A percentile compares a stretch with the other conserved stretches of the same genome.
These are phyloP conservation scores for Lipomyces yamadae DNA, from an alignment of 805 yeast species.

Conservation along the genomic window DNA sequence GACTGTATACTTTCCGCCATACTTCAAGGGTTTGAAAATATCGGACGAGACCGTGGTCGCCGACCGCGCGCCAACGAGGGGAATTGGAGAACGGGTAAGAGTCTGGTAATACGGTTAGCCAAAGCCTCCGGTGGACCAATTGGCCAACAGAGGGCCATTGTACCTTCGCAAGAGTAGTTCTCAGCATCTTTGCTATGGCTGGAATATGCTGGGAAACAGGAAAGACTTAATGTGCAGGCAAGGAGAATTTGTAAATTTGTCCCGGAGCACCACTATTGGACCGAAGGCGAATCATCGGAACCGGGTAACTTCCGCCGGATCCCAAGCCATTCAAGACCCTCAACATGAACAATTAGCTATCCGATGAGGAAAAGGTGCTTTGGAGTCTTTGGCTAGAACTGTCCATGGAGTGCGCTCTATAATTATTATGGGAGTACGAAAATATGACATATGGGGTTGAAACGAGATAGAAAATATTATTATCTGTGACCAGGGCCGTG, in stretches of 20 bases:
- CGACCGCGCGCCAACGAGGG: constrained; percentile 40
- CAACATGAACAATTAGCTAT: not conserved
- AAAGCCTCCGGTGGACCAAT: not conserved
- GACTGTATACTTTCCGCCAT: constrained; percentile 93
- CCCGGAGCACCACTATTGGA: not conserved
- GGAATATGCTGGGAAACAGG: not conserved
- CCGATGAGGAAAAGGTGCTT: too few relatives aligned
- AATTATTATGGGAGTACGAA: too few relatives aligned
- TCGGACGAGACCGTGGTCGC: constrained; percentile 68
- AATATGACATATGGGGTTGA: too few relatives aligned
- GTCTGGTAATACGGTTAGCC: constrained; percentile 19
- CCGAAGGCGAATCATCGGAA: too few relatives aligned
- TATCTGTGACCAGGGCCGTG: too few relatives aligned
- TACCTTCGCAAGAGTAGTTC: constrained; percentile 27
- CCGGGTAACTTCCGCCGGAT: not conserved
- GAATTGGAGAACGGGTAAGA: constrained; percentile 28
- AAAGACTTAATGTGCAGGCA: not conserved
- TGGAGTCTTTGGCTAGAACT: too few relatives aligned
- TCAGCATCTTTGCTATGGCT: constrained; percentile 20
- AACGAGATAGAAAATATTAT: too few relatives aligned
- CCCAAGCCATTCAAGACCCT: not conserved
- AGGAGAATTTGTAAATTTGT: not conserved
- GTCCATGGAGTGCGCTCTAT: too few relatives aligned
- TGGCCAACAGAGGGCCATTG: not conserved
- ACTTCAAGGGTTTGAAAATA: constrained; percentile 78